These are phyloP conservation scores for Penicillium diatomitis DNA, from an alignment of 495 filamentous ascomycete genomes.

Conservation along the genomic window DNA sequence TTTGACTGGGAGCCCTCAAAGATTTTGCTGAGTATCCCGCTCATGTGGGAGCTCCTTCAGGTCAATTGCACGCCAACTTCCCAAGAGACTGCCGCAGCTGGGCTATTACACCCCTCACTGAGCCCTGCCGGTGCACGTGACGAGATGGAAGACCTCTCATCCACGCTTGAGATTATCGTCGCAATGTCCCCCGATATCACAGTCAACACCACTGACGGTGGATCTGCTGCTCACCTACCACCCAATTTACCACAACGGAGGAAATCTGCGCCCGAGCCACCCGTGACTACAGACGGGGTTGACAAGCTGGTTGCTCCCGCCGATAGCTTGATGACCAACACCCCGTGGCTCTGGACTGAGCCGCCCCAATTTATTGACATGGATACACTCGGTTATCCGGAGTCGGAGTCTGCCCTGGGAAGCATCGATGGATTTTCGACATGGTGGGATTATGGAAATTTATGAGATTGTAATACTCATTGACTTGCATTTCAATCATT, in stretches of 20 bases:
- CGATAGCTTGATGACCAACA: slow-evolving; percentile 38
- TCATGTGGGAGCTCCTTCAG: slow-evolving; percentile 42
- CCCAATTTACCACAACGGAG: slow-evolving; percentile 14
- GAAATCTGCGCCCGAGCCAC: slow-evolving; percentile 11
- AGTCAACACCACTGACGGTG: slow-evolving; percentile 36
- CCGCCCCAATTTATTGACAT: slow-evolving; percentile 31
- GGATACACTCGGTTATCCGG: slow-evolving; percentile 29
- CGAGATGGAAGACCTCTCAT: slow-evolving; percentile 17
- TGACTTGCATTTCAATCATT: slow-evolving; percentile 8
- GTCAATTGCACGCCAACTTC: slow-evolving; percentile 24
- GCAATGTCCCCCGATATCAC: slow-evolving; percentile 37
- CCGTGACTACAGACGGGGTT: slow-evolving; percentile 12
- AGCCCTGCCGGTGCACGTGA: slow-evolving; percentile 15
- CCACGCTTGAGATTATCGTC: slow-evolving; percentile 36
- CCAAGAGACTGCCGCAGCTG: slow-evolving; percentile 19
- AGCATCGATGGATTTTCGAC: slow-evolving; percentile 31
- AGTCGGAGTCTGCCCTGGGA: slow-evolving; percentile 22
- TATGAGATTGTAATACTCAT: slow-evolving; percentile 25
- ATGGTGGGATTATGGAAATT: slow-evolving; percentile 39
- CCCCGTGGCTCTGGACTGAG: slow-evolving; percentile 40
- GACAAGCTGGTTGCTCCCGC: slow-evolving; percentile 31
- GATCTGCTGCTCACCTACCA: slow-evolving; percentile 31
- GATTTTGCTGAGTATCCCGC: slow-evolving; percentile 39
- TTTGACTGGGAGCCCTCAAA: slow-evolving; percentile 38
- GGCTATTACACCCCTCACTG: slow-evolving; percentile 27